Percentiles rank a stretch among this genome's conserved stretches.
Conservation (phyloP, 176 grass and related monocot genomes). For the Bonia amplexicaulis region DNA sequence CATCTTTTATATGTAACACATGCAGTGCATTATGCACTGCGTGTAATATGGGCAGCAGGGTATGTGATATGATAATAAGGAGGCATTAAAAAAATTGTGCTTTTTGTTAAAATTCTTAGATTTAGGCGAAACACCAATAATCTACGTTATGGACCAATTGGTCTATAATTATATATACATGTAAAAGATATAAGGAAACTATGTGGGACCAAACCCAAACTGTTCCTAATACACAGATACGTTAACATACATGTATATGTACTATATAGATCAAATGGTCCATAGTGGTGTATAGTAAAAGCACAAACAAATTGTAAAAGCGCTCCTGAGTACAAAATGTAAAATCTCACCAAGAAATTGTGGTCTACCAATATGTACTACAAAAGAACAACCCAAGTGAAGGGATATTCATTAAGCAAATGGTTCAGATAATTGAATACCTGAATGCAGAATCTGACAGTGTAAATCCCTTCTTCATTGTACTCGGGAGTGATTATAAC, state of each 20-base stretch:
- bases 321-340: neutral
- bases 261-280: neutral
- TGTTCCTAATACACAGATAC: neutral
- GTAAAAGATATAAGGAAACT: neutral
- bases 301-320: too few relatives aligned
- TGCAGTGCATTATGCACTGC: conserved; percentile 3
- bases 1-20: neutral
- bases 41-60: neutral
- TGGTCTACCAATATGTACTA: neutral
- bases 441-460: conserved; percentile 97
- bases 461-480: conserved; percentile 98
- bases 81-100: neutral
- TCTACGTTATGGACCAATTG: neutral
- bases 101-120: neutral
- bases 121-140: neutral
- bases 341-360: neutral
- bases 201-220: neutral
- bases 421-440: conserved; percentile 37
- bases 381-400: conserved; percentile 16
- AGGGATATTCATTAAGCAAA: neutral
- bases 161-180: neutral
- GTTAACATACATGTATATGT: neutral
- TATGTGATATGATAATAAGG: conserved; percentile 5
- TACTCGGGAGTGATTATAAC: conserved; percentile 98
- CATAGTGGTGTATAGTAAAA: neutral